Evolutionary conservation across 1,284 basidiomycete genomes (phyloP), one percentile per base, ranked within the genome.

Genomic region (Naganishia sp.): DNA sequence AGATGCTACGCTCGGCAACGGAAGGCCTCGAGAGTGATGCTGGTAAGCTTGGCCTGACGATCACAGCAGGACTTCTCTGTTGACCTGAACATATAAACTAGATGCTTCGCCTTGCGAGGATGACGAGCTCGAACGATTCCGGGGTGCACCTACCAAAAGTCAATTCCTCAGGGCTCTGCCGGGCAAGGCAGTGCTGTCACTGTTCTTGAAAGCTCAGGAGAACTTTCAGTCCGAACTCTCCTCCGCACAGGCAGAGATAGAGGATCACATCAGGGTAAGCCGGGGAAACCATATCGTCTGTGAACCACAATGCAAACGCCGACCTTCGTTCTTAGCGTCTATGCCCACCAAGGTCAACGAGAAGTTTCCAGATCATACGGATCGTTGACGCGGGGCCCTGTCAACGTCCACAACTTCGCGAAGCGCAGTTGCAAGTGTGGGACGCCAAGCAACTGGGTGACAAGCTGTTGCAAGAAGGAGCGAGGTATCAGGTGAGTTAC

Each of bases 371-470:
- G 25, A 86, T 96, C 4, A 78, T 94, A 9, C 81, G 88, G 15
- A 84, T 90, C 23, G 81, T 85, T 68, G 95, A 98, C 75, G 87
- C 88, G 6, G 81, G 81, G 33, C 85, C 84, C 42, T 72, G 73
- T 0, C 81, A 82, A 67, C 80, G 82, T 68, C 83, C 84, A 16
- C 80, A 83, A 5, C 81, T 48, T 65, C 84, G 90, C 18, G 82
- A 79, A 1, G 92, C 86, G 0, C 88, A 91, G 74, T 72, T 96
- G 55, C 94, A 89, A 0, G 84, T 93, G 0, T 94, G 92, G 91
- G 90, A 95, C 73, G 87, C 86, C 1, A 79, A 86, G 5, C 81
- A 79, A 10, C 72, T 89, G 36, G 80, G 81, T 11, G 78, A 82
- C 5, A 87, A 85, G 7, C 75, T 81, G 2, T 86, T 94, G 70